Percentiles rank a stretch among this genome's conserved stretches.
Evolutionary conservation across 1,284 basidiomycete genomes (phyloP).

Genomic region (Ceratobasidium sp.): DNA sequence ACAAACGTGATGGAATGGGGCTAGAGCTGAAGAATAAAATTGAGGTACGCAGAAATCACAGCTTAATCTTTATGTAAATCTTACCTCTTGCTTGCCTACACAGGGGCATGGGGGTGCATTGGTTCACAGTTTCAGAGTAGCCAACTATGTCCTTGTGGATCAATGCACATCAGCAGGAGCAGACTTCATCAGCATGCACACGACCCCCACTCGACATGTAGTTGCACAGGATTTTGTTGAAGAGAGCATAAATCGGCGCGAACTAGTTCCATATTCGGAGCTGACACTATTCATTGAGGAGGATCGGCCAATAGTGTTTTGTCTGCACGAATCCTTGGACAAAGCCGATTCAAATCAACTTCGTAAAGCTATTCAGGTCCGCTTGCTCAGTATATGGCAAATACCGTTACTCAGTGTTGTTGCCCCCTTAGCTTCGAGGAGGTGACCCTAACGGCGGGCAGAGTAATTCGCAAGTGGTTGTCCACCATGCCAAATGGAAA

Average conservation of each 20-base stretch:
- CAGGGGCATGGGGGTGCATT: neutral
- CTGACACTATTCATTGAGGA: slow-evolving; percentile 8
- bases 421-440: neutral
- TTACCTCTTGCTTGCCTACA: neutral
- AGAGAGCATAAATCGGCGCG: slow-evolving; percentile 8
- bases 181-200: neutral
- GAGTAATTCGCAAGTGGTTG: neutral
- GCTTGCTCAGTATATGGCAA: neutral
- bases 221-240: neutral
- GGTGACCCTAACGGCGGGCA: neutral
- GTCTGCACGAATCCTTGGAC: slow-evolving; percentile 13
- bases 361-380: neutral
- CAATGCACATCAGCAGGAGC: neutral
- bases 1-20: too few relatives aligned
- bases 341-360: neutral
- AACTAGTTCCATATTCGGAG: neutral
- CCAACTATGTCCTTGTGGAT: slow-evolving; percentile 11
- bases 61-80: too few relatives aligned
- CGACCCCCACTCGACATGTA: neutral
- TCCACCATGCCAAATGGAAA: neutral
- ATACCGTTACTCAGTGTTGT: neutral
- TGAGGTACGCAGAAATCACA: too few relatives aligned
- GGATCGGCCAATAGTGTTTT: slow-evolving; percentile 9
- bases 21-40: too few relatives aligned
- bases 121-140: neutral